These are phyloP conservation scores for Aureobasidium sp. DNA, from an alignment of 2,329 filamentous ascomycete species.

Conservation along the genomic window DNA sequence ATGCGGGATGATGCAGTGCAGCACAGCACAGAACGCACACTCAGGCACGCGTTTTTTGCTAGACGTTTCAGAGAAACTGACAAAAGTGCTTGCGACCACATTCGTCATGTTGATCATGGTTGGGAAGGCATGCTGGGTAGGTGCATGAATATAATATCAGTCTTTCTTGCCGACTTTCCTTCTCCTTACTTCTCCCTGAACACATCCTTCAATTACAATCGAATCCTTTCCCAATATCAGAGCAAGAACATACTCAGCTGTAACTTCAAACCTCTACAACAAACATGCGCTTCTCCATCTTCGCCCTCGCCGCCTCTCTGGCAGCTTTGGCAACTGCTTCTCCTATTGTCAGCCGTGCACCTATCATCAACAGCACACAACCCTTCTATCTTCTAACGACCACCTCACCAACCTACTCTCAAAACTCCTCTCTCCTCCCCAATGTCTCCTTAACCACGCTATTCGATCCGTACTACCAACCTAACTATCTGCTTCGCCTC, in stretches of 20 bases:
- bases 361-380: constrained; percentile 15
- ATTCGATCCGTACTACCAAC: constrained; percentile 31
- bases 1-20: constrained; percentile 11
- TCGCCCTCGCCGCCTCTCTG: constrained; percentile 7
- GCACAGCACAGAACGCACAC: background rate
- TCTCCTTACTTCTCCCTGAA: background rate
- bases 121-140: background rate
- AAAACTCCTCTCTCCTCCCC: constrained; percentile 28
- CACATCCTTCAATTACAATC: background rate
- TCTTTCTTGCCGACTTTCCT: background rate
- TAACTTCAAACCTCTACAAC: background rate
- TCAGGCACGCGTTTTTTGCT: background rate
- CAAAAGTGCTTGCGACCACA: background rate
- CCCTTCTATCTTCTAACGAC: constrained; percentile 37
- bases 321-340: constrained; percentile 16
- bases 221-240: background rate
- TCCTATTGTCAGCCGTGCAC: background rate
- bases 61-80: background rate
- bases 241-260: background rate
- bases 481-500: constrained; percentile 32
- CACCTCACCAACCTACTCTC: constrained; percentile 21
- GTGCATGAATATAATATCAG: background rate
- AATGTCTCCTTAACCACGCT: constrained; percentile 33
- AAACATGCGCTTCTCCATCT: constrained; percentile 12
- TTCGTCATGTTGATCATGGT: constrained; percentile 7